phyloP scores from a whole-genome alignment of 179 eudicot species.

The Silene vulgaris region DNA sequence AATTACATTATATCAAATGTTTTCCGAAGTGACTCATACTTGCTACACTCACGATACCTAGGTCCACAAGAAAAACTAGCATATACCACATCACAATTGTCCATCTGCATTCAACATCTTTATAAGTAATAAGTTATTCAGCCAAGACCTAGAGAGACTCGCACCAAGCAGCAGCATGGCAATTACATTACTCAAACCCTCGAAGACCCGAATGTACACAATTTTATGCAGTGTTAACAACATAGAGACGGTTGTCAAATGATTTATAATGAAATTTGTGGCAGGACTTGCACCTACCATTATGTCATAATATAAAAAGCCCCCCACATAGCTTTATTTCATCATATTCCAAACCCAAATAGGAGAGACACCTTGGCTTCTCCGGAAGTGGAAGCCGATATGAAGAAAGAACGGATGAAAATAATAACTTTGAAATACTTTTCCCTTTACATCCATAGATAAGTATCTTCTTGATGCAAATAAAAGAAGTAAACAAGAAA shows the following conservation, averaged over 20 bases:
- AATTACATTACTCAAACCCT: too few relatives aligned
- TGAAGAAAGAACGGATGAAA: background rate
- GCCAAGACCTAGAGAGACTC: background rate
- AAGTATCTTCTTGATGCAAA: background rate
- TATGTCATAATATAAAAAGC: background rate
- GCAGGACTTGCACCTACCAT: background rate
- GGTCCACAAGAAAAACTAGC: background rate
- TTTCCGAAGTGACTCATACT: too few relatives aligned
- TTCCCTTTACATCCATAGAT: background rate
- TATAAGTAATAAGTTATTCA: too few relatives aligned
- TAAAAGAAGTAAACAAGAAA: background rate
- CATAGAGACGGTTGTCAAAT: background rate
- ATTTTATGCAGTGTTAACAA: too few relatives aligned
- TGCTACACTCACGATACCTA: too few relatives aligned
- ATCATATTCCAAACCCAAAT: background rate
- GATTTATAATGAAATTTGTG: background rate
- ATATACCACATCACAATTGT: background rate
- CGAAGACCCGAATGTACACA: too few relatives aligned
- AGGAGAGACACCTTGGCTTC: background rate
- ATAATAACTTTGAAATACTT: background rate
- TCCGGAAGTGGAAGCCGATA: background rate
- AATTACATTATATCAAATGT: background rate
- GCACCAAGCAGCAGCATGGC: background rate
- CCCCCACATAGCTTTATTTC: background rate
- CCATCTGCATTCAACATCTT: background rate